These are phyloP conservation scores for Ceriops zippeliana DNA, from an alignment of 345 rosid genomes.

Conservation along the genomic window DNA sequence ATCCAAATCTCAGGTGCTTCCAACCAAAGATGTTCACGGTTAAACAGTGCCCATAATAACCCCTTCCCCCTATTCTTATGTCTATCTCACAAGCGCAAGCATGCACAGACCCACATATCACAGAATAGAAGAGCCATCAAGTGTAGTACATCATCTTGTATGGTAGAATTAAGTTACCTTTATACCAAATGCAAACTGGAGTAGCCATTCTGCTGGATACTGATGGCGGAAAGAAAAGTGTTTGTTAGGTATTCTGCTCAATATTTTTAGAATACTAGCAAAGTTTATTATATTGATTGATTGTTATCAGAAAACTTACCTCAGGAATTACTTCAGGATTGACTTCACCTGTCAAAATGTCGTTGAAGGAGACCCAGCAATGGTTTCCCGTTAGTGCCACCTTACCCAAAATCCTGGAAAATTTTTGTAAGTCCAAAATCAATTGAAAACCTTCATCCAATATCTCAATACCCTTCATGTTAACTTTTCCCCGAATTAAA, in stretches of 20 bases:
- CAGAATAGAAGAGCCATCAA: not conserved
- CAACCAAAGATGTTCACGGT: not conserved
- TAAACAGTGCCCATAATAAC: too few relatives aligned
- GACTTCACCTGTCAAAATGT: conserved; percentile 25
- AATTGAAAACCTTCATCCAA: not conserved
- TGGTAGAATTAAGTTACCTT: conserved; percentile 40
- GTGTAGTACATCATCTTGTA: too few relatives aligned
- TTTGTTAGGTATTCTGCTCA: not conserved
- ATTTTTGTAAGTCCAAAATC: conserved; percentile 1
- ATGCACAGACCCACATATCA: not conserved
- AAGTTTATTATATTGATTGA: not conserved
- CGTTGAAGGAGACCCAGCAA: conserved; percentile 42
- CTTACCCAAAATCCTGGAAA: conserved; percentile 47
- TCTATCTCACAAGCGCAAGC: too few relatives aligned
- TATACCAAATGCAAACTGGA: conserved; percentile 55
- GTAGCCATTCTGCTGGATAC: conserved; percentile 62
- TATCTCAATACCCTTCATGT: not conserved
- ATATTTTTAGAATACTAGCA: not conserved
- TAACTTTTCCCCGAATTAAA: too few relatives aligned
- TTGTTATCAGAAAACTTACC: conserved; percentile 28
- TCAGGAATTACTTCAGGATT: conserved; percentile 22
- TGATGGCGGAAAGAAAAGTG: conserved; percentile 27
- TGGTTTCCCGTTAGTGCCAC: conserved; percentile 43
- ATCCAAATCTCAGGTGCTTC: not conserved
- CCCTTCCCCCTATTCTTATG: too few relatives aligned